These are phyloP conservation scores for Lachancea cidri DNA, from an alignment of 805 yeast genomes.

Conservation along the genomic window DNA sequence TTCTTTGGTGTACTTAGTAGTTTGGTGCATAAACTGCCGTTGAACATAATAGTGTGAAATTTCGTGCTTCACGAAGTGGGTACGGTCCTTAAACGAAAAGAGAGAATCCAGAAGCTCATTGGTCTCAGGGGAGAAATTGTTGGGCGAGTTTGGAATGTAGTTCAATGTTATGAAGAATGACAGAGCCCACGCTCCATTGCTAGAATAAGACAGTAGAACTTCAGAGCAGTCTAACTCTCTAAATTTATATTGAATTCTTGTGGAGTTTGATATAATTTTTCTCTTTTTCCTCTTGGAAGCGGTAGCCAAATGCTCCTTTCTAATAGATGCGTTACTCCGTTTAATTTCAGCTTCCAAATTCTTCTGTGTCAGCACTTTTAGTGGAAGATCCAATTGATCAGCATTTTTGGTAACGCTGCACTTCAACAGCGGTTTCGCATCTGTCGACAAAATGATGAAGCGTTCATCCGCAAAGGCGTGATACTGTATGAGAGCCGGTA, in stretches of 20 bases:
- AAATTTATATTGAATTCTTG: conserved; percentile 5
- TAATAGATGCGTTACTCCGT: neutral
- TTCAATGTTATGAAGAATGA: conserved; percentile 2
- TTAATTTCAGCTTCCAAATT: conserved; percentile 3
- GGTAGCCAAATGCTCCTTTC: neutral
- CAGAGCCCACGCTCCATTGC: conserved; percentile 5
- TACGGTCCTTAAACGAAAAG: conserved; percentile 11
- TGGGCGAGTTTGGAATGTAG: conserved; percentile 14
- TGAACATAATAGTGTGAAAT: conserved; percentile 19
- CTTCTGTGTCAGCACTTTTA: conserved; percentile 7
- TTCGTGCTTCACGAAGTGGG: conserved; percentile 5
- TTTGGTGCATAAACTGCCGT: conserved; percentile 22
- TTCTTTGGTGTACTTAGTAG: conserved; percentile 18
- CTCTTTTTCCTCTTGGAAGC: conserved; percentile 2
- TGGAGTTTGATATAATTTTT: conserved; percentile 1
- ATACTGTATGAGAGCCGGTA: neutral
- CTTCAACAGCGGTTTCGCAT: conserved; percentile 3
- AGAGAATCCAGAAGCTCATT: conserved; percentile 19
- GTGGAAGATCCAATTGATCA: conserved; percentile 2
- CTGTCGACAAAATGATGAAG: neutral
- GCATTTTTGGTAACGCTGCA: conserved; percentile 5
- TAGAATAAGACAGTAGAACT: neutral
- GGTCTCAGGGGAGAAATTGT: conserved; percentile 25
- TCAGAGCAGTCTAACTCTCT: conserved; percentile 6
- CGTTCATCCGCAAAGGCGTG: neutral